Conservation (phyloP, 1,139 yeast species). For the Zygoascus meyerae region DNA sequence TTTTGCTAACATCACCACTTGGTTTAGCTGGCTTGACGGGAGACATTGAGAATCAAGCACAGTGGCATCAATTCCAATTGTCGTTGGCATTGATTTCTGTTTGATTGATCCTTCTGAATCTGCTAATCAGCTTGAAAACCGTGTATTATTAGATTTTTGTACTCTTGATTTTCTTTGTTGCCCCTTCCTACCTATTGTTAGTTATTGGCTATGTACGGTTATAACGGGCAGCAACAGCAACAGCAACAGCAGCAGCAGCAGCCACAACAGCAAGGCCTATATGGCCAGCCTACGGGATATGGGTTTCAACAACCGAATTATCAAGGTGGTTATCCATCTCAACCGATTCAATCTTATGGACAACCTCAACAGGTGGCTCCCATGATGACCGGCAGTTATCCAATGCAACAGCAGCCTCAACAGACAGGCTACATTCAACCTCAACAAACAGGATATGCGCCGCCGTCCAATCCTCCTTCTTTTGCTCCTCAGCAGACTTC, state of each 20-base stretch:
- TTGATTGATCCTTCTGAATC: no score
- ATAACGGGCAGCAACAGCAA: conserved; percentile 6
- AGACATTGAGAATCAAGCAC: no score
- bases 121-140: no score
- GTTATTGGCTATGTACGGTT: background rate
- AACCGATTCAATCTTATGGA: conserved; percentile 15
- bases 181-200: no score
- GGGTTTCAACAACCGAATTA: conserved; percentile 16
- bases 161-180: no score
- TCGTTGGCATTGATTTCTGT: no score
- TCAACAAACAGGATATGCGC: background rate
- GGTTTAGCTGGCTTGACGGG: no score
- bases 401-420: conserved; percentile 18
- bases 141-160: no score
- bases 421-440: conserved; percentile 25
- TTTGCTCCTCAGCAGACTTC: conserved; percentile 1
- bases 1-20: no score
- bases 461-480: conserved; percentile 2
- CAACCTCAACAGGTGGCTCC: conserved; percentile 15
- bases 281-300: conserved; percentile 22
- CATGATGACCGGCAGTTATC: conserved; percentile 7
- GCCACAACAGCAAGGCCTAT: conserved; percentile 12
- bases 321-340: conserved; percentile 16
- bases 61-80: no score
- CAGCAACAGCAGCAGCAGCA: conserved; percentile 7